A percentile compares a stretch with the other conserved stretches of the same genome.
phyloP scores from a whole-genome alignment of 192 early-diverging fungal genomes.

The Obelidium mucronatum region DNA sequence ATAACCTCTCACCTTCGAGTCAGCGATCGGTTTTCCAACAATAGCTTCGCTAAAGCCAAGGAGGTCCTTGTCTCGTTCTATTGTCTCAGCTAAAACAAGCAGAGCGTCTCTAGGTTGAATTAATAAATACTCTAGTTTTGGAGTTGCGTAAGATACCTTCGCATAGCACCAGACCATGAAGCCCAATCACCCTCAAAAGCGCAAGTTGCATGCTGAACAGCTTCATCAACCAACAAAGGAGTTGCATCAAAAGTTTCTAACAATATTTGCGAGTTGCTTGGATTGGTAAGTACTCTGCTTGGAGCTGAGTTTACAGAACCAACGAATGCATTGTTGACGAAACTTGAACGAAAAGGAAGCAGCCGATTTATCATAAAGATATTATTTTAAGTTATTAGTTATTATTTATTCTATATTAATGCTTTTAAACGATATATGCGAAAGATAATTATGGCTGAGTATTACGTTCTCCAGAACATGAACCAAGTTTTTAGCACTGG shows the following conservation, averaged over 20 bases:
- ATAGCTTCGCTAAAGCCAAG: conserved; percentile 30
- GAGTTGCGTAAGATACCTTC: not conserved
- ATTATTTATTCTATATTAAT: no score
- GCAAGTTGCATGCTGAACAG: not conserved
- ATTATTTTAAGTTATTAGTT: no score
- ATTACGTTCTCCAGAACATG: no score
- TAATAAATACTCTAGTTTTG: not conserved
- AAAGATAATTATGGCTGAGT: no score
- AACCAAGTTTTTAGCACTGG: no score
- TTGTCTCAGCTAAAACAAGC: conserved; percentile 25
- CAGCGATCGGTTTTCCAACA: conserved; percentile 34
- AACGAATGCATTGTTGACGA: no score
- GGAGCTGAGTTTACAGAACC: no score
- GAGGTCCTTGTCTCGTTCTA: conserved; percentile 12
- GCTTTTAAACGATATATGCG: no score
- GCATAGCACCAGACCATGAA: not conserved
- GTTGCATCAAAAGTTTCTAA: conserved; percentile 4
- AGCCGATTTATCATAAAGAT: no score
- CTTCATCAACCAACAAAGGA: not conserved
- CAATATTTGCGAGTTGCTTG: no score
- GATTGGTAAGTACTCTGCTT: no score
- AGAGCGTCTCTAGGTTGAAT: conserved; percentile 22
- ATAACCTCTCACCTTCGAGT: conserved; percentile 19
- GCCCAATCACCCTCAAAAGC: not conserved
- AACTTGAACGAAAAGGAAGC: no score